Base-by-base conservation (phyloP, 805 yeast genomes). In the Grigorovia jiainica region DNA sequence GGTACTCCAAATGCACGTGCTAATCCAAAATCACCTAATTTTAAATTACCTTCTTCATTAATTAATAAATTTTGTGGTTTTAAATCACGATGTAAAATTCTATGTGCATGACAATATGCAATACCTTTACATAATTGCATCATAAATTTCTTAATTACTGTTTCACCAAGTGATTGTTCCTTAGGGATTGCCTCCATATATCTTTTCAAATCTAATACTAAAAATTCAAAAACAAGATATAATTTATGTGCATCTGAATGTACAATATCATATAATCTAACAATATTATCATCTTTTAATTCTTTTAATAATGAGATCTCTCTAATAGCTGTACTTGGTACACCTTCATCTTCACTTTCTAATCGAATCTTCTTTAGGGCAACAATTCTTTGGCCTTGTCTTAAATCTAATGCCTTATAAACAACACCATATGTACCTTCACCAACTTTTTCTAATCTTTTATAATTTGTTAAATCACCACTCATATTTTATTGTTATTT, bases 351-450 rank as follows among this genome's bases (percentile, higher is more conserved):
- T 58, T 92, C 98, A 40, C 94, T 82, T 58, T 92, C 98, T 47
- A 90, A 71, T 54, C 83, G 84, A 65, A 92, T 92, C 61, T 92
- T 97, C 61, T 92, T 92, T 54, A 92, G 70, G 0, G 98, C 98
- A 16, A 92, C 98, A 16, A 89, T 71, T 40, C 67, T 42, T 85
- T 87, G 39, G 87, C 96, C 23, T 89, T 82, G 54, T 80, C 77
- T 47, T 85, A 76, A 61, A 85, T 92, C 57, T 87, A 76, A 33
- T 84, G 67, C 98, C 57, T 90, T 92, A 68, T 90, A 92, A 27
- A 92, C 98, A n/a, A 96, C 94, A 54, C 98, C 98, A 65, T 92
- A 92, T 1, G 98, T 64, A 72, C 94, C 97, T 67, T 92, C 98
- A 36, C 98, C 98, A 40, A 92, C 86, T 64, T 92, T 92, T 63